Conservation (phyloP, 2,329 filamentous ascomycete genomes). For the Aphanocladium album region DNA sequence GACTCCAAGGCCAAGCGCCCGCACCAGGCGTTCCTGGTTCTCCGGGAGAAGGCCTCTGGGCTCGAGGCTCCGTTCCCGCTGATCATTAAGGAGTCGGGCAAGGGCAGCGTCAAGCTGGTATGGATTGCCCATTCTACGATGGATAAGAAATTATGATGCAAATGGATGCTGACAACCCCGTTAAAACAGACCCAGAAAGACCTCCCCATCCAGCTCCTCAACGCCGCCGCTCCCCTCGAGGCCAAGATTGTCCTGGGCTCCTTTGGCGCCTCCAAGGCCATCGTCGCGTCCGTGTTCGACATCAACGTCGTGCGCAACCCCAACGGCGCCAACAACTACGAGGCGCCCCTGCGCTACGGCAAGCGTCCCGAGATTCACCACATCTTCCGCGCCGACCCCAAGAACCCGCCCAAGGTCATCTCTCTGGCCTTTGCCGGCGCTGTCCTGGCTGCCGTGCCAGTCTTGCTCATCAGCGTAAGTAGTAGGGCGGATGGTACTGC, state of each 20-base stretch:
- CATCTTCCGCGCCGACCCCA: conserved; percentile 75
- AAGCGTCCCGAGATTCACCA: conserved; percentile 83
- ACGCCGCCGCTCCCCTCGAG: conserved; percentile 60
- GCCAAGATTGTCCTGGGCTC: conserved; percentile 83
- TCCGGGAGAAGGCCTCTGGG: conserved; percentile 68
- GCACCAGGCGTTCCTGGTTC: conserved; percentile 87
- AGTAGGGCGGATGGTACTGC: not conserved
- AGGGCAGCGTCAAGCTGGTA: conserved; percentile 81
- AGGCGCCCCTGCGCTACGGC: conserved; percentile 74
- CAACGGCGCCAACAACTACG: conserved; percentile 52
- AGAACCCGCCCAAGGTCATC: conserved; percentile 74
- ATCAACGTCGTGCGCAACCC: conserved; percentile 62
- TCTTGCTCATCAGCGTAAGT: conserved; percentile 65
- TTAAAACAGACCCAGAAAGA: conserved; percentile 89
- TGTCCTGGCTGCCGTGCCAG: conserved; percentile 68
- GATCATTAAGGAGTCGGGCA: conserved; percentile 79
- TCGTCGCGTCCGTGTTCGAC: conserved; percentile 67
- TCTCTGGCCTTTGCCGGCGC: conserved; percentile 71
- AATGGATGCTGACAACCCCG: not conserved
- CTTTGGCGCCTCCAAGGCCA: conserved; percentile 68
- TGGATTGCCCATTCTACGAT: conserved; percentile 23
- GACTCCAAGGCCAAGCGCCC: conserved; percentile 73
- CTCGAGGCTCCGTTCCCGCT: conserved; percentile 86
- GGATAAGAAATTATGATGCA: conserved; percentile 13
- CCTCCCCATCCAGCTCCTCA: conserved; percentile 76